Evolutionary conservation across 768 basidiomycete genomes (phyloP), one percentile per base, ranked within the genome.

Genomic region (Inosperma sp.): DNA sequence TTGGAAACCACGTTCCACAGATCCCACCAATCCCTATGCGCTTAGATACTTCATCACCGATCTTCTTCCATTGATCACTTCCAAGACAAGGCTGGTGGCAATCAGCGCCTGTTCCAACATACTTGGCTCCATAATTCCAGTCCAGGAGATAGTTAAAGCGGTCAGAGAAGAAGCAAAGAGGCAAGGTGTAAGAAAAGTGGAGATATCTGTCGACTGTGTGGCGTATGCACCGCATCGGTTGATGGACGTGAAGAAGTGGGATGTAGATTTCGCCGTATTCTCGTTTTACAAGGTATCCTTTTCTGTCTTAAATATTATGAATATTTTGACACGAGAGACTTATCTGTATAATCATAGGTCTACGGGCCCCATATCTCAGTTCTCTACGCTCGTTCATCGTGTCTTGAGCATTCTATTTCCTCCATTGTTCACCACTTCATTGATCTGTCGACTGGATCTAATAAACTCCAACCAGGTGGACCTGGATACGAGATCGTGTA

Each of bases 41-140:
- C 67, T 88, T 27, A 62, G 63, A 4, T 72, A 82, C 40, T 73
- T 77, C 31, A 60, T 79, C 19, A 73, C 75, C 26, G 77, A 81
- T 9, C 74, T 89, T 1, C 64, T 84, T 10, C 78, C 82, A 2
- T 73, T 90, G 9, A 75, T 89, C 57, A 74, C 82, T 0, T 49
- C 72, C 16, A 81, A 77, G 57, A 90, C 88, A 21, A 82, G 86
- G 2, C 71, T 91, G 46, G 74, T 88, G 39, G 84, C 88, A 0
- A 81, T 88, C 64, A 78, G 82, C 1, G 88, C 79, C 3, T 86
- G 82, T 56, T 88, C 86, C 4, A 90, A 90, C 60, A 75, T 90
- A 48, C 75, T 89, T 17, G 88, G 88, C 7, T 78, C 80, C 5
- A 65, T 84, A 25, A 71, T 80, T 16, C 81, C 84, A 0, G 76